Percentiles rank a stretch among this genome's conserved stretches.
These are phyloP conservation scores for Apostasia ramifera DNA, from an alignment of 106 monocot species.

Conservation along the genomic window DNA sequence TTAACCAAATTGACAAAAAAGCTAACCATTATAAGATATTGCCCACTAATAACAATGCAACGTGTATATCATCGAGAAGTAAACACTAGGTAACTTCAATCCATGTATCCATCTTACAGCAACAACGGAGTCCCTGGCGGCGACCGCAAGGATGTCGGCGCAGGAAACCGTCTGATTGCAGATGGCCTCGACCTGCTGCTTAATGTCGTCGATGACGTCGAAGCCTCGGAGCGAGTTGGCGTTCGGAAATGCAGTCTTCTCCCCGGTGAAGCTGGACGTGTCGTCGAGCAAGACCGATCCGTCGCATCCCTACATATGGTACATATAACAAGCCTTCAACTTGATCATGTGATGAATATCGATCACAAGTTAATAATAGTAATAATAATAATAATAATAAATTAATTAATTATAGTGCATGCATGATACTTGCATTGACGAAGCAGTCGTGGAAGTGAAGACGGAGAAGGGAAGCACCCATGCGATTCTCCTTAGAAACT, in stretches of 20 bases:
- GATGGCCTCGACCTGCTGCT: constrained; percentile 7
- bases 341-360: too few species aligned
- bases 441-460: constrained; percentile 77
- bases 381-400: not conserved
- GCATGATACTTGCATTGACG: constrained; percentile 35
- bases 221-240: constrained; percentile 14
- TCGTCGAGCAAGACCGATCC: constrained; percentile 19
- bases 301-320: constrained; percentile 20
- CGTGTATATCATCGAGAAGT: not conserved
- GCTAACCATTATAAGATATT: not conserved
- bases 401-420: not conserved
- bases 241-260: constrained; percentile 19
- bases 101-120: not conserved
- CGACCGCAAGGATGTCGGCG: constrained; percentile 18
- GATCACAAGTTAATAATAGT: not conserved
- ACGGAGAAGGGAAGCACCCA: constrained; percentile 56
- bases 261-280: constrained; percentile 14
- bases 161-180: constrained; percentile 15
- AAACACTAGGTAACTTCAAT: not conserved
- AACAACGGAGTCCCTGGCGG: constrained; percentile 34
- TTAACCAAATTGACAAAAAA: not conserved
- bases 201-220: constrained; percentile 19
- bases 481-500: constrained; percentile 28
- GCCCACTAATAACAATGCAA: not conserved
- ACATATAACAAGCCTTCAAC: not conserved